phyloP scores from a whole-genome alignment of 1,284 basidiomycete genomes.

The Boletus smithii region DNA sequence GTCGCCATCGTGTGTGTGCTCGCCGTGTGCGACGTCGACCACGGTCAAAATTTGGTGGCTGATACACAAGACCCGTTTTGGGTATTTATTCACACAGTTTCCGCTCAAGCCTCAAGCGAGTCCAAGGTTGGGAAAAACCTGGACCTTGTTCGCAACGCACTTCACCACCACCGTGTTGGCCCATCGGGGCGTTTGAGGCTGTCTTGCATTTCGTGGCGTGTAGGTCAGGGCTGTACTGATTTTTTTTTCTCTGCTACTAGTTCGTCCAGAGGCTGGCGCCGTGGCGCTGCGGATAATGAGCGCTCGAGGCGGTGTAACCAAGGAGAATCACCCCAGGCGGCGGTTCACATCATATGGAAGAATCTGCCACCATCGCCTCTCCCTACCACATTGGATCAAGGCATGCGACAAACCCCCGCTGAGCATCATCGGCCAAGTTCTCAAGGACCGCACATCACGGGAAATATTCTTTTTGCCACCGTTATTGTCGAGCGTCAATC shows the following conservation, averaged over 20 bases:
- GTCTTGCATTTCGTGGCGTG: background rate
- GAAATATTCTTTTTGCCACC: background rate
- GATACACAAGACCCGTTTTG: constrained; percentile 2
- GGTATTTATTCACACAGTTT: constrained; percentile 14
- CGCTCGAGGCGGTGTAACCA: constrained; percentile 6
- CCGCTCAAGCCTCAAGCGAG: no score
- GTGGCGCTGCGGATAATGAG: no score
- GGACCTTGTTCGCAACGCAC: no score
- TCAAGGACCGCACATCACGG: background rate
- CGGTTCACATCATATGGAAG: constrained; percentile 7
- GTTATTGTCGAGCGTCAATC: no score
- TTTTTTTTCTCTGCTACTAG: background rate
- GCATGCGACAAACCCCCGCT: background rate
- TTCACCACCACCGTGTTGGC: background rate
- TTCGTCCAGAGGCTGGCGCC: no score
- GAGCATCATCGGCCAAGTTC: background rate
- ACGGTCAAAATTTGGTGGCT: constrained; percentile 7
- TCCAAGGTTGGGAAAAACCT: no score
- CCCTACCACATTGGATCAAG: no score
- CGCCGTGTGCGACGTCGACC: constrained; percentile 13
- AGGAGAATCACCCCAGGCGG: background rate
- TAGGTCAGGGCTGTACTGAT: constrained; percentile 12
- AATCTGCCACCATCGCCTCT: background rate
- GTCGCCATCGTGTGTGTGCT: constrained; percentile 53
- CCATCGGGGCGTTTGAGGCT: no score